Evolutionary conservation across 1,284 basidiomycete species (phyloP).

Genomic region (Ustilago nuda): DNA sequence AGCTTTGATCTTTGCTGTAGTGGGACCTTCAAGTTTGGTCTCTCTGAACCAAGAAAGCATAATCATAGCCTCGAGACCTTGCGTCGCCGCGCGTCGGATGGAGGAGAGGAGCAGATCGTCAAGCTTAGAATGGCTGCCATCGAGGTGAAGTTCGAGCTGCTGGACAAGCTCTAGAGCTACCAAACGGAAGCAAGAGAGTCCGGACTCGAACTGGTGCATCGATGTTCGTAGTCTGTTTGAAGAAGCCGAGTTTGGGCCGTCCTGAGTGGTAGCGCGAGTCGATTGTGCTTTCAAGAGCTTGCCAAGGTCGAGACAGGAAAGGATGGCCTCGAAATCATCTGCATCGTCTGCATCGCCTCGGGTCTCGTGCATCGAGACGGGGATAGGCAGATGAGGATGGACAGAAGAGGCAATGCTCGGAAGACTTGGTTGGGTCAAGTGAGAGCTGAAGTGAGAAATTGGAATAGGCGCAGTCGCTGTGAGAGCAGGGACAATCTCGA

Average conservation of each 20-base stretch:
- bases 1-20: not conserved
- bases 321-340: not conserved
- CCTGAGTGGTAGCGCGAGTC: not conserved
- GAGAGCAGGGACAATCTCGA: not conserved
- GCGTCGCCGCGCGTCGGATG: slow-evolving; percentile 8
- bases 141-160: slow-evolving; percentile 8
- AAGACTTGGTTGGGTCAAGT: not conserved
- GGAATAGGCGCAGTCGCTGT: not conserved
- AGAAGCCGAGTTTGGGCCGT: not conserved
- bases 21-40: slow-evolving; percentile 3
- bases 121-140: not conserved
- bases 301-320: not conserved
- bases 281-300: not conserved
- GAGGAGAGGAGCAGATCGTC: slow-evolving; percentile 13
- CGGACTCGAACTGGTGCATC: slow-evolving; percentile 8
- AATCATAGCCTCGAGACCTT: slow-evolving; percentile 14
- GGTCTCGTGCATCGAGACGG: not conserved
- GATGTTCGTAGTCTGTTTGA: not conserved
- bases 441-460: not conserved
- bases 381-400: not conserved
- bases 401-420: not conserved
- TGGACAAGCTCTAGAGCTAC: not conserved
- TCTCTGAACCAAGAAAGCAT: slow-evolving; percentile 27
- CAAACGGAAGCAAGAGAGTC: slow-evolving; percentile 5
- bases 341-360: not conserved